phyloP scores from a whole-genome alignment of 2,329 filamentous ascomycete species.

The Penicillium sp. region DNA sequence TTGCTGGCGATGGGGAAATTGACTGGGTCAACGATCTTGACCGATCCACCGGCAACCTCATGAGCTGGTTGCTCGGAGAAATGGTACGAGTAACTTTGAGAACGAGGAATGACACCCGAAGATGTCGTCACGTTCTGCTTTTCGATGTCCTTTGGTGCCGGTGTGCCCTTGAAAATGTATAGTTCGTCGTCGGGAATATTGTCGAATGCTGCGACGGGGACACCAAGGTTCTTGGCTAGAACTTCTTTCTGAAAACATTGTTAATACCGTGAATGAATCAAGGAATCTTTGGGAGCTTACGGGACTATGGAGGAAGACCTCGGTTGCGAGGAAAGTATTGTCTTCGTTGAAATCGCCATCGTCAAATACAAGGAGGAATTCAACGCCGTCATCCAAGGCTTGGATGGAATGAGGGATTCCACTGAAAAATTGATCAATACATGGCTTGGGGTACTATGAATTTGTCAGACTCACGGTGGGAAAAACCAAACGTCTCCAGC shows the following conservation, averaged over 20 bases:
- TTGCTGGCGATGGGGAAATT: conserved; percentile 77
- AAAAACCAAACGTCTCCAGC: conserved; percentile 84
- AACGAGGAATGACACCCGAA: conserved; percentile 68
- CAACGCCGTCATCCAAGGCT: conserved; percentile 69
- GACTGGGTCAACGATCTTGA: conserved; percentile 75
- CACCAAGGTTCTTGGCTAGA: conserved; percentile 59
- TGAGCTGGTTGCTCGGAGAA: conserved; percentile 72
- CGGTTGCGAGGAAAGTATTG: conserved; percentile 74
- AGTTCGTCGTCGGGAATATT: conserved; percentile 69
- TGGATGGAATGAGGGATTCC: conserved; percentile 79
- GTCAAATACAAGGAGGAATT: conserved; percentile 68
- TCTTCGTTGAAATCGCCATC: conserved; percentile 66
- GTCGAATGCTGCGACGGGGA: conserved; percentile 58
- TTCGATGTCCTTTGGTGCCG: conserved; percentile 65
- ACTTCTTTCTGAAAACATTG: conserved; percentile 45
- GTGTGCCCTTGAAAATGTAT: conserved; percentile 76
- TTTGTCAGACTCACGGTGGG: conserved; percentile 56
- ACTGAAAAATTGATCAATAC: conserved; percentile 17
- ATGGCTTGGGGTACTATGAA: neutral
- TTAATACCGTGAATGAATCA: neutral
- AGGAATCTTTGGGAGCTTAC: conserved; percentile 19
- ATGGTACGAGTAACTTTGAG: conserved; percentile 69
- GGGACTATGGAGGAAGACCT: conserved; percentile 57
- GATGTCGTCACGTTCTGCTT: conserved; percentile 65
- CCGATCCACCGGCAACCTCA: conserved; percentile 69